Percentiles rank a stretch among this genome's conserved stretches.
Evolutionary conservation across 1,284 basidiomycete genomes (phyloP).

Genomic region (Wallemia ichthyophaga): DNA sequence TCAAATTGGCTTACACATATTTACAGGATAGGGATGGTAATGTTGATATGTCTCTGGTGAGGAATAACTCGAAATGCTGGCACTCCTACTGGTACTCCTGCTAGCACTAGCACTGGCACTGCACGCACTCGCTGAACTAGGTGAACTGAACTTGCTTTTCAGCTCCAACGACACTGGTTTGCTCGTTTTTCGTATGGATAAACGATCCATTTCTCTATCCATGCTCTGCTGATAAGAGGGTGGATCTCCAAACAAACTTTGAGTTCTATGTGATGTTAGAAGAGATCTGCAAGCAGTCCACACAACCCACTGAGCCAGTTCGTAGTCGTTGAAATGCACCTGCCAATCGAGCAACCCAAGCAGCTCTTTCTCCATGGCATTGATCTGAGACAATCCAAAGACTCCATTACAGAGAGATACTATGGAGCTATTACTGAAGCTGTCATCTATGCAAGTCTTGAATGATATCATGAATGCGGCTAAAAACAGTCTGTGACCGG

Average conservation of each 20-base stretch:
- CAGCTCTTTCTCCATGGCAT: not conserved
- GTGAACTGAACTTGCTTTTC: not conserved
- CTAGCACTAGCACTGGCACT: too few species aligned
- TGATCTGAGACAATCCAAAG: not conserved
- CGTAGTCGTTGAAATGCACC: not conserved
- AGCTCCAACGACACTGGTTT: not conserved
- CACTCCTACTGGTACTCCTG: too few species aligned
- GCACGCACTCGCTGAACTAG: not conserved
- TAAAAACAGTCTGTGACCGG: not conserved
- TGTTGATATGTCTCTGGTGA: not conserved
- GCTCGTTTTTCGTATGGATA: not conserved
- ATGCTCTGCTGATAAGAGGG: not conserved
- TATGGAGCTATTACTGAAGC: not conserved
- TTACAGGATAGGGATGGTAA: not conserved
- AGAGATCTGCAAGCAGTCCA: too few species aligned
- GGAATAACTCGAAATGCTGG: not conserved
- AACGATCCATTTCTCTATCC: not conserved
- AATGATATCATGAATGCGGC: not conserved
- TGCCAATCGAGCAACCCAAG: not conserved
- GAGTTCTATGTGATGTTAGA: not conserved
- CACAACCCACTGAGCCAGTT: not conserved
- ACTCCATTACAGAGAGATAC: not conserved
- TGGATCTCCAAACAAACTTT: not conserved
- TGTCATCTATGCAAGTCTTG: not conserved
- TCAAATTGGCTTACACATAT: not conserved